phyloP scores from a whole-genome alignment of 2,329 filamentous ascomycete species.

The Cercospora zeina region DNA sequence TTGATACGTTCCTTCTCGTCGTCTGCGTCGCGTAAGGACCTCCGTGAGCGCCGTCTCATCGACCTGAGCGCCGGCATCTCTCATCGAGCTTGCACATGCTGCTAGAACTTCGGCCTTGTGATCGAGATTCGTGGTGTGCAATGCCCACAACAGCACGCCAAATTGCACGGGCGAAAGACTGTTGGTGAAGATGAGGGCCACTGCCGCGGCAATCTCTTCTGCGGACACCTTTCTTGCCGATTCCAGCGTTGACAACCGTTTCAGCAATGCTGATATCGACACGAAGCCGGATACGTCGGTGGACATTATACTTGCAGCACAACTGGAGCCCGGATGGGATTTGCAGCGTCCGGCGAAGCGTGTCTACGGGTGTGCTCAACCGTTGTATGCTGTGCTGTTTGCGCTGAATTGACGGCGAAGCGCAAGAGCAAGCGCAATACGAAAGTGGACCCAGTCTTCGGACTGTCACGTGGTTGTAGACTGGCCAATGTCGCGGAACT shows the following conservation, averaged over 20 bases:
- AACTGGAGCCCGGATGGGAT: neutral
- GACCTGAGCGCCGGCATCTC: constrained; percentile 71
- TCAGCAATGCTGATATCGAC: constrained; percentile 70
- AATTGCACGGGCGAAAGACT: constrained; percentile 84
- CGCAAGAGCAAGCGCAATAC: neutral
- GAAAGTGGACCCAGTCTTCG: too few relatives aligned
- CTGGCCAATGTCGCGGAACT: constrained; percentile 4
- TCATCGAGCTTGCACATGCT: constrained; percentile 80
- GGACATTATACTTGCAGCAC: constrained; percentile 19
- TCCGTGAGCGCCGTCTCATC: constrained; percentile 63
- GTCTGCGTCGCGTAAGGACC: constrained; percentile 61
- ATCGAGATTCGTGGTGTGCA: constrained; percentile 89
- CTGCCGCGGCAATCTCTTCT: constrained; percentile 82
- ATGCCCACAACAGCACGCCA: constrained; percentile 79
- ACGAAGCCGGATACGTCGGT: constrained; percentile 33
- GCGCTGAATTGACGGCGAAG: neutral
- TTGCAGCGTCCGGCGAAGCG: neutral
- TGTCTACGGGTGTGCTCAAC: neutral
- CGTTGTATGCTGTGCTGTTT: neutral
- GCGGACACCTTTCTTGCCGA: constrained; percentile 58
- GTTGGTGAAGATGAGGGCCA: constrained; percentile 89
- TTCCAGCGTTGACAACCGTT: constrained; percentile 61
- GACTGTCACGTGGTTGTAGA: too few relatives aligned
- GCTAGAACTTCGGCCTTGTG: constrained; percentile 81
- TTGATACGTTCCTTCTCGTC: constrained; percentile 69